Percentiles rank a stretch among this genome's conserved stretches.
These are phyloP conservation scores for Cordyceps farinosa DNA, from an alignment of 2,329 filamentous ascomycete species.

Conservation along the genomic window DNA sequence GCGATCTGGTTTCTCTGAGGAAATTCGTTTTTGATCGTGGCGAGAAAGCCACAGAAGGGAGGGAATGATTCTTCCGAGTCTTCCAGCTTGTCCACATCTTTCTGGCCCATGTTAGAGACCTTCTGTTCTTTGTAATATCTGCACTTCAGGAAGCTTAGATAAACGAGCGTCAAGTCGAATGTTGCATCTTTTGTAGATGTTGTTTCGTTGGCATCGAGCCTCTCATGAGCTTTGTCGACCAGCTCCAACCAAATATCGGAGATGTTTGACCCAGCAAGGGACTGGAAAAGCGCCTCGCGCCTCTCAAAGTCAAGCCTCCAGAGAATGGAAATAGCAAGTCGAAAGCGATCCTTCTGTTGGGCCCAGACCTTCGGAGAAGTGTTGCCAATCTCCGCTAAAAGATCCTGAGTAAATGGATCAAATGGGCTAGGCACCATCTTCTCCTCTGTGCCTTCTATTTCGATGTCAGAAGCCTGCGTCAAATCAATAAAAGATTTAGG, in stretches of 20 bases:
- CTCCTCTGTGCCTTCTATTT: conserved; percentile 9
- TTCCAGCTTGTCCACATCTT: conserved; percentile 21
- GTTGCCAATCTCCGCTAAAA: conserved; percentile 14
- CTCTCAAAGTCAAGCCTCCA: conserved; percentile 22
- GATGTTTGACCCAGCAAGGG: conserved; percentile 7
- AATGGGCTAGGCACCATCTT: not conserved
- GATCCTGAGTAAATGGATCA: not conserved
- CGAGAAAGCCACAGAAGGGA: conserved; percentile 29
- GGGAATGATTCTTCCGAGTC: conserved; percentile 20
- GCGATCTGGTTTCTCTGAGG: conserved; percentile 34
- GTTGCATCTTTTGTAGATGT: conserved; percentile 8
- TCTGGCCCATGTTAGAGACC: conserved; percentile 22
- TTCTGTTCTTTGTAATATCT: conserved; percentile 24
- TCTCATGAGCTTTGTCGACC: not conserved
- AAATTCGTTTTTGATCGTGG: conserved; percentile 26
- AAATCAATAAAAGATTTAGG: conserved; percentile 23
- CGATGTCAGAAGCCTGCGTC: not conserved
- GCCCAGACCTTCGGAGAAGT: conserved; percentile 23
- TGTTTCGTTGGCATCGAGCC: not conserved
- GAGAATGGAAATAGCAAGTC: conserved; percentile 30
- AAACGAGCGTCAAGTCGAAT: conserved; percentile 32
- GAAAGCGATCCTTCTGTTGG: conserved; percentile 21
- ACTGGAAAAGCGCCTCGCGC: conserved; percentile 26
- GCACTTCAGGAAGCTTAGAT: conserved; percentile 29
- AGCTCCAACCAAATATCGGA: not conserved